Conservation (phyloP, 108 stramenopile species). For the Pseudonitzschia multiseries region DNA sequence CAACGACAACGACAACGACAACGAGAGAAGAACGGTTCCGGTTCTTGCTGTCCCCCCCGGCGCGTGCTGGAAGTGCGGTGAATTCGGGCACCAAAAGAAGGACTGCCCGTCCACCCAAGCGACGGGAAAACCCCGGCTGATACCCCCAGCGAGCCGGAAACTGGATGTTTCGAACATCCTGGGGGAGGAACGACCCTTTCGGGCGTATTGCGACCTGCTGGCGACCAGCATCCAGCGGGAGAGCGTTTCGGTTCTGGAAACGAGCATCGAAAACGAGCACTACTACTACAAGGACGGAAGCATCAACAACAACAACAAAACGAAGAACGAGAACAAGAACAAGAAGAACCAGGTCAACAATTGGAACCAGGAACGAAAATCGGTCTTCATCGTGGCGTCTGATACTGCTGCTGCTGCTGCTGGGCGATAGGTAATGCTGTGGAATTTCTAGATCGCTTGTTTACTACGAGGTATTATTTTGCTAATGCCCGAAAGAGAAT, state of each 20-base stretch:
- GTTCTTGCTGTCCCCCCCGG: not conserved
- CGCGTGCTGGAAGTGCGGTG: conserved; percentile 53
- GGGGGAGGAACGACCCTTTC: conserved; percentile 3
- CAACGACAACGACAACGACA: not conserved
- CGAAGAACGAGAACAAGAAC: conserved; percentile 1
- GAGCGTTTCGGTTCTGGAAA: not conserved
- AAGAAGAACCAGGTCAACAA: conserved; percentile 28
- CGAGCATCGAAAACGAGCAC: conserved; percentile 1
- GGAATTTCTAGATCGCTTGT: too few relatives aligned
- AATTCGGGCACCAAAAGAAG: conserved; percentile 31
- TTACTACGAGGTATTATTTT: too few relatives aligned
- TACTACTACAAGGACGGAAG: not conserved
- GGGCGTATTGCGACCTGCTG: conserved; percentile 33
- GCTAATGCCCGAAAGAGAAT: too few relatives aligned
- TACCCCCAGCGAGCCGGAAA: conserved; percentile 17
- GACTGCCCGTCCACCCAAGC: conserved; percentile 33
- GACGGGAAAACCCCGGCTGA: not conserved
- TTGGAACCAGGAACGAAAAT: conserved; percentile 47
- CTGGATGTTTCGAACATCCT: conserved; percentile 10
- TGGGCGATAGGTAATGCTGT: too few relatives aligned
- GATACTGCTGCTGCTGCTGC: not conserved
- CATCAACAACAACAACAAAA: conserved; percentile 12
- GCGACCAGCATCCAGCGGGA: conserved; percentile 31
- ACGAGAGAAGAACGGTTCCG: not conserved
- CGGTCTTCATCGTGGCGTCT: conserved; percentile 36